Evolutionary conservation across 352 stramenopile genomes (phyloP), one percentile per base, ranked within the genome.

Genomic region (Phytophthora pseudosyringae): DNA sequence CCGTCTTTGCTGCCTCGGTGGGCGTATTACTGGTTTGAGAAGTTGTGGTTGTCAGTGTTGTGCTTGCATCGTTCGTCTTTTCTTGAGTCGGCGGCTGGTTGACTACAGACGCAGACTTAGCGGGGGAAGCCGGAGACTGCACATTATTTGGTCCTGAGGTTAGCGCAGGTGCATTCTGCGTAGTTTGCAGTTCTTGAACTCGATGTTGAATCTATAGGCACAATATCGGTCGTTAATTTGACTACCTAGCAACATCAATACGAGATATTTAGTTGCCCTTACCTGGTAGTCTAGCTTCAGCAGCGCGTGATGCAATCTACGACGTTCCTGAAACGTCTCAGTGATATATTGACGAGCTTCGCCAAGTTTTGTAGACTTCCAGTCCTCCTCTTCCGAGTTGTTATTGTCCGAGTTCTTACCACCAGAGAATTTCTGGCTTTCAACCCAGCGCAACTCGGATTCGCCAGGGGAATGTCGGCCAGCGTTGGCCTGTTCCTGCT

Each of bases 311-410:
- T 75, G 76, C n/a, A 98, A 67, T 55, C 89, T 80, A 67, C 94
- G 86, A 8, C 88, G 76, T 64, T 98, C 89, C 28, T 88, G 69
- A 59, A 98, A 98, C 53, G 89, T 95, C 41, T 87, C 74, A 6
- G 86, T 74, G 49, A 98, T 94, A 54, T 83, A 82, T 16, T 81
- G 59, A 1, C 87, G 79, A 18, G 91, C 82, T 47, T 95, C 71
- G 3, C 46, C 58, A 6, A 85, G 50, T 55, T 71, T 75, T 9
- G 11, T 29, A 25, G 41, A 43, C 25, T 64, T 71, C 62, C 51
- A 62, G 11, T 61, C 63, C 44, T 71, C 54, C 13, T 75, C 62
- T 16, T 67, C 55, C 1, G 13, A 26, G 12, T 77, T 65, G 50
- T 75, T 78, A 32, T 57, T 68, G 18, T 69, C 55, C 7, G 35